A percentile compares a stretch with the other conserved stretches of the same genome.
phyloP scores from a whole-genome alignment of 345 rosid genomes.

The Laguncularia racemosa region DNA sequence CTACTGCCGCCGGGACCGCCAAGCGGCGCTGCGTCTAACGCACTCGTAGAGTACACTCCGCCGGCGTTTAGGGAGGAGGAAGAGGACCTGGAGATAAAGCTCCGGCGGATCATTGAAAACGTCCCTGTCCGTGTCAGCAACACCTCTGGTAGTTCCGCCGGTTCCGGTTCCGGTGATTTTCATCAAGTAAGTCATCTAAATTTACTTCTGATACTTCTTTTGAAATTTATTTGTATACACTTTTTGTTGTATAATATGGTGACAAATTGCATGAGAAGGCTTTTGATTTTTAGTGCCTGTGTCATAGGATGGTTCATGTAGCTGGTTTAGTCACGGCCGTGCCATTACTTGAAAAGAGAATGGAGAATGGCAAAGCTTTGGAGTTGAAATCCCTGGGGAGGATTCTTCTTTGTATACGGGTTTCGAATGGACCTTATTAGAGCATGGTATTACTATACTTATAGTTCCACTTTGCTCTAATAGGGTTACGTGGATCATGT shows the following conservation, averaged over 20 bases:
- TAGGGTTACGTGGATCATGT: too few species aligned
- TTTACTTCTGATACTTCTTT: background rate
- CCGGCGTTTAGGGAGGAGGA: slow-evolving; percentile 78
- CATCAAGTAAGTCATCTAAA: slow-evolving; percentile 55
- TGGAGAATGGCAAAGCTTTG: too few species aligned
- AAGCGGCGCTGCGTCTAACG: slow-evolving; percentile 27
- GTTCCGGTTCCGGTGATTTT: slow-evolving; percentile 94
- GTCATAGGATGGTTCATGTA: too few species aligned
- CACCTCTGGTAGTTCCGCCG: slow-evolving; percentile 96
- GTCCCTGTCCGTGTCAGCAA: slow-evolving; percentile 94
- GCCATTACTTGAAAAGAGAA: background rate
- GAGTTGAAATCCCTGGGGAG: too few species aligned
- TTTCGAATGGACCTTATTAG: too few species aligned
- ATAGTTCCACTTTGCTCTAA: too few species aligned
- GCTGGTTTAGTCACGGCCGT: background rate
- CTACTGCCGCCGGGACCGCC: slow-evolving; percentile 31
- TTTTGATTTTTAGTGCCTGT: too few species aligned
- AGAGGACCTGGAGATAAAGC: slow-evolving; percentile 90
- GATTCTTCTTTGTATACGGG: too few species aligned
- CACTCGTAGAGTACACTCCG: slow-evolving; percentile 64
- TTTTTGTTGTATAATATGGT: background rate
- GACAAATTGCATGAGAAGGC: too few species aligned
- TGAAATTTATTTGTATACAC: background rate
- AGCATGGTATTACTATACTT: too few species aligned
- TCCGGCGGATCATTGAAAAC: slow-evolving; percentile 81